Conservation (phyloP, 2,329 filamentous ascomycete genomes). For the Xylaria digitata region DNA sequence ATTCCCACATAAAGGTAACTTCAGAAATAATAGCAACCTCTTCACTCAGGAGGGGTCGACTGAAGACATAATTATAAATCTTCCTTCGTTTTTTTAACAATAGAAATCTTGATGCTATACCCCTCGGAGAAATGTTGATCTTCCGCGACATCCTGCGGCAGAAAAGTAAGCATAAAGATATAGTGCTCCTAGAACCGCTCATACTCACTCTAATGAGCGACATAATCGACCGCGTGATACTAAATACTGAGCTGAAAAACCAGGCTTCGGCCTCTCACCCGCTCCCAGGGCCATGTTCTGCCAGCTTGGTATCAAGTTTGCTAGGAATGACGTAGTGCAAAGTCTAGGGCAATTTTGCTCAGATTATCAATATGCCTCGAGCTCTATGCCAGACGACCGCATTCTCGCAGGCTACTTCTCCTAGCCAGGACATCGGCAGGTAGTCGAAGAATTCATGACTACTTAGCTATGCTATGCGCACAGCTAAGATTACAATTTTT, state of each 20-base stretch:
- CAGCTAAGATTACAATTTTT: conserved; percentile 54
- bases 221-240: conserved; percentile 48
- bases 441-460: conserved; percentile 47
- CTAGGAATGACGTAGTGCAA: conserved; percentile 44
- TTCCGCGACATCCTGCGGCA: conserved; percentile 46
- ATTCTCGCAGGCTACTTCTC: conserved; percentile 49
- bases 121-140: conserved; percentile 48
- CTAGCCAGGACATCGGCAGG: conserved; percentile 41
- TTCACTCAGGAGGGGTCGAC: conserved; percentile 50
- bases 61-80: conserved; percentile 48
- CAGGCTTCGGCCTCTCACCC: conserved; percentile 48
- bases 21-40: no score
- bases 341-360: conserved; percentile 43
- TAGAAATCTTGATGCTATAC: conserved; percentile 48
- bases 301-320: conserved; percentile 46
- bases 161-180: conserved; percentile 34
- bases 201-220: conserved; percentile 50
- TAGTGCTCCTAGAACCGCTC: conserved; percentile 46
- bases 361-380: conserved; percentile 42
- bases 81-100: conserved; percentile 51
- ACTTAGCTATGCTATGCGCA: conserved; percentile 47
- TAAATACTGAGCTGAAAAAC: conserved; percentile 49
- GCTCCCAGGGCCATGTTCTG: conserved; percentile 49
- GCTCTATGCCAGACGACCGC: conserved; percentile 51
- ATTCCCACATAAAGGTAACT: no score